Base-by-base conservation (phyloP, 176 grass and related monocot genomes). In the Zea mays region DNA sequence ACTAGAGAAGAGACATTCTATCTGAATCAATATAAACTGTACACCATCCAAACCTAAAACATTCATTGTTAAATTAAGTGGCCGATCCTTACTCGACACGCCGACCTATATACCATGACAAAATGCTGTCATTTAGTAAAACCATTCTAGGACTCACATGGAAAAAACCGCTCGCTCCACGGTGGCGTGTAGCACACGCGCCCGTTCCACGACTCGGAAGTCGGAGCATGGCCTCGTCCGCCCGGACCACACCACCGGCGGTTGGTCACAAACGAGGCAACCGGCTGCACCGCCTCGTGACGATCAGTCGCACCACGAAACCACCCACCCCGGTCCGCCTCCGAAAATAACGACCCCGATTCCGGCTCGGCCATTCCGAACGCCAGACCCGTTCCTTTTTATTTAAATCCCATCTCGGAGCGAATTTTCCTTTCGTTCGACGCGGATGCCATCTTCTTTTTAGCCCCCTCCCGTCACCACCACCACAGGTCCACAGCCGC, bases 401-500 rank as follows among this genome's bases (percentile, higher is more conserved):
- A 74, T 27, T 27, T 27, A 84, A 72, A 7, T 17, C 47, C 64
- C 40, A 63, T 8, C 70, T 71, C 44, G 45, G 4, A 47, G 59
- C 14, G 5, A 80, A 80, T 3, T 65, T 80, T 70, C 43, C 64
- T 38, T 55, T 73, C 70, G 33, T 77, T 77, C 60, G 81, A 74
- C 71, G 81, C 76, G 81, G 72, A 66, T 48, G 79, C 39, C 78
- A 81, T 86, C 69, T 69, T 46, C 52, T 68, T 17, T 14, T 39
- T 15, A 39, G 34, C 52, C 19, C 56, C 13, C 43, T 43, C 36
- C 39, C 40, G 54, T 39, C 45, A 10, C 73, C 61, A 33, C 73
- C 43, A 33, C 66, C 57, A 56, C 76, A 66, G 59, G 27, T 27
- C 27, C 1, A 27, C 27, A 27, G 27, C 54, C 55, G 13, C 84